Percentiles rank a stretch among this genome's conserved stretches.
Conservation (phyloP, 768 basidiomycete genomes). For the Lepiota brunneoincarnata region DNA sequence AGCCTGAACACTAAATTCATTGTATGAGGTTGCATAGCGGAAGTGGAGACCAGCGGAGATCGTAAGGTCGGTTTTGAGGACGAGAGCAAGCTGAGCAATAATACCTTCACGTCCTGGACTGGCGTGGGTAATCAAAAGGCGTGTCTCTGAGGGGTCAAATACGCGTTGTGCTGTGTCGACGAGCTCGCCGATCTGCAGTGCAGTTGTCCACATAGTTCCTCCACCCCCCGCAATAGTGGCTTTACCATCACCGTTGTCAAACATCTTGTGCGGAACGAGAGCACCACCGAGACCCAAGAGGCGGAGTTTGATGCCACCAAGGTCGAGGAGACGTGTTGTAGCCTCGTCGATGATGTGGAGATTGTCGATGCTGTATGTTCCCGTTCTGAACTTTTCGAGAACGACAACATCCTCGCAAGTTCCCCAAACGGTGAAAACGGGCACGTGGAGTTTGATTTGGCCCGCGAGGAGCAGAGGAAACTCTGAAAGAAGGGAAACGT, state of each 20-base stretch:
- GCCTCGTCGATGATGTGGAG: slow-evolving; percentile 93
- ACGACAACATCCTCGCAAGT: slow-evolving; percentile 95
- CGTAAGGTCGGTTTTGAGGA: slow-evolving; percentile 92
- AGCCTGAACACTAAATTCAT: slow-evolving; percentile 91
- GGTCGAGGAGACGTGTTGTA: slow-evolving; percentile 86
- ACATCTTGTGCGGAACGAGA: slow-evolving; percentile 91
- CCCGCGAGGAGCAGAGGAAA: slow-evolving; percentile 90
- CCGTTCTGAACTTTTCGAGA: slow-evolving; percentile 88
- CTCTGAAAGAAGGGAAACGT: slow-evolving; percentile 83
- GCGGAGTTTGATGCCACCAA: slow-evolving; percentile 91
- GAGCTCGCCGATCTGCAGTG: slow-evolving; percentile 95
- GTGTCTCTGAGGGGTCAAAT: slow-evolving; percentile 90
- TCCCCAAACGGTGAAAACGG: slow-evolving; percentile 96
- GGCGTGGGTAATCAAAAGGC: slow-evolving; percentile 89
- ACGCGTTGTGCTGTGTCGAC: slow-evolving; percentile 96
- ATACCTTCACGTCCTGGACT: slow-evolving; percentile 92
- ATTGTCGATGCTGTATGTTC: slow-evolving; percentile 82
- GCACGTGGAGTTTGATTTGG: slow-evolving; percentile 86
- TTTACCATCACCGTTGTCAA: slow-evolving; percentile 89
- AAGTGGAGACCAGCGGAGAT: slow-evolving; percentile 95
- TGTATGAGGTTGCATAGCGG: slow-evolving; percentile 94
- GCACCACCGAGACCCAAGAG: slow-evolving; percentile 97
- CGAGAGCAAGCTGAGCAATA: slow-evolving; percentile 84
- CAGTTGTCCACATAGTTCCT: slow-evolving; percentile 99
- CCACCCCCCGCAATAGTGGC: slow-evolving; percentile 98